Evolutionary conservation across 2,329 filamentous ascomycete species (phyloP).

Genomic region (Hirsutella rhossiliensis): DNA sequence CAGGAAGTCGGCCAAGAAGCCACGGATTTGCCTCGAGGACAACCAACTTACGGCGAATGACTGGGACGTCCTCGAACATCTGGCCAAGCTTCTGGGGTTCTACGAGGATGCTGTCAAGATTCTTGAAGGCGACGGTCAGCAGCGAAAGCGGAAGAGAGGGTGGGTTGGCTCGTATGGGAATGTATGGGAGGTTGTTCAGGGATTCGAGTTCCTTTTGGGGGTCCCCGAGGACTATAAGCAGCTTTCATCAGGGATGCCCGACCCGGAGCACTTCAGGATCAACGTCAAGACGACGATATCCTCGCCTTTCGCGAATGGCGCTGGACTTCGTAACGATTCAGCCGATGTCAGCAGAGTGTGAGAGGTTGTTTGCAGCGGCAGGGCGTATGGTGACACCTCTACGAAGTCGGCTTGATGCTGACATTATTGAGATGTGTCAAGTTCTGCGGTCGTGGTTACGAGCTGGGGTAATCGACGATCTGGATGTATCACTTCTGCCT

Average conservation of each 20-base stretch:
- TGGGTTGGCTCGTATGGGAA: conserved; percentile 5
- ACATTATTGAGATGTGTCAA: too few relatives aligned
- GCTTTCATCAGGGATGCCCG: background rate
- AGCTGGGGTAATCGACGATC: background rate
- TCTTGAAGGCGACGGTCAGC: conserved; percentile 6
- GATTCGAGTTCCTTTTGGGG: conserved; percentile 1
- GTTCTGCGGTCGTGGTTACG: background rate
- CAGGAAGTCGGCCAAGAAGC: conserved; percentile 3
- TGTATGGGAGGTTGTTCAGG: conserved; percentile 5
- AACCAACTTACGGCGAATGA: conserved; percentile 4
- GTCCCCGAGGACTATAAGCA: background rate
- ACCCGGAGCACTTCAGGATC: background rate
- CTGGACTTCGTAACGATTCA: background rate
- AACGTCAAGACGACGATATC: background rate
- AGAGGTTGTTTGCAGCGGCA: background rate
- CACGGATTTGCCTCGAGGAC: conserved; percentile 2
- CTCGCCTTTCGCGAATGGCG: background rate
- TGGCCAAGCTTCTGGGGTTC: conserved; percentile 3
- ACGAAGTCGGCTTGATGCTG: conserved; percentile 1
- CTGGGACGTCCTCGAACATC: conserved; percentile 3
- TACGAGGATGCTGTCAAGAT: conserved; percentile 6
- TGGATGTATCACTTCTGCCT: background rate
- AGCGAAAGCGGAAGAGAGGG: conserved; percentile 3
- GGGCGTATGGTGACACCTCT: conserved; percentile 1
- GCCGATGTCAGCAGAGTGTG: conserved; percentile 1